These are phyloP conservation scores for Cyclostephanos tholiformis DNA, from an alignment of 108 stramenopile genomes.

Conservation along the genomic window DNA sequence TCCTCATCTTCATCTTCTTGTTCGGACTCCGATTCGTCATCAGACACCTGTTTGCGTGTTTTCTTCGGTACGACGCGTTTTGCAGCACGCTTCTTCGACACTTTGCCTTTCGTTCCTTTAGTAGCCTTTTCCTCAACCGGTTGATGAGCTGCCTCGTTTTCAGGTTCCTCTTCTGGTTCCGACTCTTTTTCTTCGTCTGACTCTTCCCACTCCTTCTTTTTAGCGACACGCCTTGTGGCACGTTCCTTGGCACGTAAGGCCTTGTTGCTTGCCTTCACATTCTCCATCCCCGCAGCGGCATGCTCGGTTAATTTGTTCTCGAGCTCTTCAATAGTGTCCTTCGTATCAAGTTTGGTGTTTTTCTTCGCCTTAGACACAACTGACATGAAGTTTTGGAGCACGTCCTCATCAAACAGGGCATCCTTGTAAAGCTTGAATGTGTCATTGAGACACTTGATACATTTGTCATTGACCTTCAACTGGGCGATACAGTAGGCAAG, in stretches of 20 bases:
- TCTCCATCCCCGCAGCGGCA: constrained; percentile 62
- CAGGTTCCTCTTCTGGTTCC: constrained; percentile 27
- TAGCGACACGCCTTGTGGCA: constrained; percentile 43
- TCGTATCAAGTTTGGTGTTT: constrained; percentile 77
- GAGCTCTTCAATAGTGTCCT: constrained; percentile 84
- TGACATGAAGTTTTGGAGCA: constrained; percentile 73
- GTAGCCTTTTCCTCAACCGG: background rate
- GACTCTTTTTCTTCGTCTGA: constrained; percentile 32
- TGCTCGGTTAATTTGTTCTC: constrained; percentile 72
- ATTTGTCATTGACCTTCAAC: constrained; percentile 88
- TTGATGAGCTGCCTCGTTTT: constrained; percentile 6
- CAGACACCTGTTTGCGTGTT: constrained; percentile 35
- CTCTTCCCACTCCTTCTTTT: constrained; percentile 45
- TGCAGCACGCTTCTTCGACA: constrained; percentile 55
- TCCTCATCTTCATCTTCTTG: constrained; percentile 23
- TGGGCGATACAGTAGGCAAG: constrained; percentile 94
- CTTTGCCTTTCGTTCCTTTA: constrained; percentile 50
- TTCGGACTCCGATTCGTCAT: constrained; percentile 30
- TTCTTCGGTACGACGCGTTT: constrained; percentile 42
- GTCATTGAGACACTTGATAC: constrained; percentile 85
- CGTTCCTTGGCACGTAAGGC: constrained; percentile 65
- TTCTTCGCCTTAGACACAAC: constrained; percentile 86
- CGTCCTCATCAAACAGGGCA: constrained; percentile 89
- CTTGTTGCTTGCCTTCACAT: constrained; percentile 69
- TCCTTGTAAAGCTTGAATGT: constrained; percentile 89